Evolutionary conservation across 176 grass and related monocot species (phyloP), one percentile per base, ranked within the genome.

Genomic region (Olyra latifolia): DNA sequence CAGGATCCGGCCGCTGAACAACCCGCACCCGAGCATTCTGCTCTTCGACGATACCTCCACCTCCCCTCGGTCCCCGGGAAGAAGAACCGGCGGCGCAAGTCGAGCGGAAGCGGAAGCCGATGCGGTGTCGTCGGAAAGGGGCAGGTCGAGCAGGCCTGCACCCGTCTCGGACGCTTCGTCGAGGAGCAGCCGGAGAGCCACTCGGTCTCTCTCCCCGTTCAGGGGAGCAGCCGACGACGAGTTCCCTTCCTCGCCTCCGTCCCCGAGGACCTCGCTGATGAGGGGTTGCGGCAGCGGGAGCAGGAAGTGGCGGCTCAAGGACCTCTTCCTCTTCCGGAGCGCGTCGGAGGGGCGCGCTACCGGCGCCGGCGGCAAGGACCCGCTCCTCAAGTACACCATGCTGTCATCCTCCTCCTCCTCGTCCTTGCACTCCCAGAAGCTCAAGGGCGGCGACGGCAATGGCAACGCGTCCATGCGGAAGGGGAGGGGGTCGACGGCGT

Each of bases 261-360:
- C 92, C 0, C 77, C 85, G 0, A 38, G 85, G 0, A 68, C 65
- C n/a, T 89, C 87, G 4, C 66, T 94, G 42, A 81, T 69, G 77
- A 58, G 84, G 3, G 88, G 83, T 6, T 82, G 95, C 55, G 87
- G 95, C 12, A 88, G 95, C 80, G 86, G 92, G 5, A 96, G 93
- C 86, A 89, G 89, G 62, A 96, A 93, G 20, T 96, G 97, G 97
- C 61, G 84, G 57, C 84, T 96, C 62, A 95, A 86, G 74, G 97
- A 99, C 65, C 42, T 99, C 1, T 93, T 96, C 89, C 93, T 99
- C 50, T 99, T 99, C 83, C 70, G 97, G 9, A 99, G 93, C 56
- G 90, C 97, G 57, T 99, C 93, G 8, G 97, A 99, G 66, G 95
- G 95, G 38, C 90, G 95, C 57, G 92, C 83, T 45, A 81, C 66